phyloP scores from a whole-genome alignment of 2,329 filamentous ascomycete species.

The Colletotrichum acutatum region DNA sequence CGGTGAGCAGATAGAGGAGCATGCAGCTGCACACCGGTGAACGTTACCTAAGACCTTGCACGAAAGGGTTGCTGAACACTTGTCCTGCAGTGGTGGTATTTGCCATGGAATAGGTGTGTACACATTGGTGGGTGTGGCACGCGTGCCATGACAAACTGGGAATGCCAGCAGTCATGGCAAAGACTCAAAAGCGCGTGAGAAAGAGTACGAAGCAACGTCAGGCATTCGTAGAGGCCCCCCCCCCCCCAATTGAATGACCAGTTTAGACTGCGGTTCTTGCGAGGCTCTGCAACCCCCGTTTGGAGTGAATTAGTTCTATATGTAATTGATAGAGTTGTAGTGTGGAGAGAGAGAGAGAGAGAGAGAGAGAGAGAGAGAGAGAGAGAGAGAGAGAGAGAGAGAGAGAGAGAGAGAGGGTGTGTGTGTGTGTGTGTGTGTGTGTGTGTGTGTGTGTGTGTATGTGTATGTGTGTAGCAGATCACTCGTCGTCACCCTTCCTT shows the following conservation, averaged over 20 bases:
- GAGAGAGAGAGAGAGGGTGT: too few species aligned
- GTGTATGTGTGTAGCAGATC: neutral
- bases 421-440: too few species aligned
- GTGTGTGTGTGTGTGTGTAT: too few species aligned
- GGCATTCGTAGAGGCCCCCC: neutral
- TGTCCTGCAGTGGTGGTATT: conserved; percentile 2
- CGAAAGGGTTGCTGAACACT: conserved; percentile 11
- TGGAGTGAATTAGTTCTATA: neutral
- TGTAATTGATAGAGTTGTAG: neutral
- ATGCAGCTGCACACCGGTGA: conserved; percentile 16
- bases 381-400: too few species aligned
- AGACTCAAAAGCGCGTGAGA: neutral
- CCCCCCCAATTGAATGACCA: too few species aligned
- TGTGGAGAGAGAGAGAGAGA: too few species aligned
- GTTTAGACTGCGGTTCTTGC: neutral
- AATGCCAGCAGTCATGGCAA: neutral
- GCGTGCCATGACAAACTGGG: neutral
- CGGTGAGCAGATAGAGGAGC: conserved; percentile 16
- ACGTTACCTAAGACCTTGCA: conserved; percentile 3
- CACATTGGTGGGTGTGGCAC: neutral
- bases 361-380: too few species aligned
- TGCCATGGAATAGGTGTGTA: neutral
- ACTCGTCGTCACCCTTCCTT: neutral
- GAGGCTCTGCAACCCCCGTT: neutral
- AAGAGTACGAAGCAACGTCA: neutral